Conservation (phyloP, 169 alveolate species). For the Eimeria praecox region DNA sequence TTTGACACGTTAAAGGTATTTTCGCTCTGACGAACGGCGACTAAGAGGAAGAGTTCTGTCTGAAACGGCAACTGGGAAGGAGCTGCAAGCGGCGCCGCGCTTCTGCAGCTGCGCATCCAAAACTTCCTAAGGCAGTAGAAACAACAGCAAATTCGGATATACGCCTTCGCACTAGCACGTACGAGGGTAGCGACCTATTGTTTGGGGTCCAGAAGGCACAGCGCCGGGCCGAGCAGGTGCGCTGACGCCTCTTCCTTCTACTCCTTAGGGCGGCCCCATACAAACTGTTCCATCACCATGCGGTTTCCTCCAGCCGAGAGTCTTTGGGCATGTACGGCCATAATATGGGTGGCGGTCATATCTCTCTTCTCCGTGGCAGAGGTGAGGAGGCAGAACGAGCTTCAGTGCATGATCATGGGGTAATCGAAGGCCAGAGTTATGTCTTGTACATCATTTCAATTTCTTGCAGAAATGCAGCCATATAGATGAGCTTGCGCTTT, state of each 20-base stretch:
- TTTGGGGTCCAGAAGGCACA: not conserved
- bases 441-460: not conserved
- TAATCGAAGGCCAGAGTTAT: not conserved
- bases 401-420: not conserved
- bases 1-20: not conserved
- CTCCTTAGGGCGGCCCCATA: not conserved
- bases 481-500: not conserved
- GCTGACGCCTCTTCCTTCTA: not conserved
- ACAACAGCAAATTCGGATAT: not conserved
- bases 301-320: not conserved
- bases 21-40: not conserved
- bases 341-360: not conserved
- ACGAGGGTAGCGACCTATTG: not conserved
- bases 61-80: not conserved
- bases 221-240: slow-evolving; percentile 1
- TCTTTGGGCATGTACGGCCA: not conserved
- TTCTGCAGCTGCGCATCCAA: not conserved
- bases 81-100: not conserved
- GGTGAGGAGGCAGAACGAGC: not conserved
- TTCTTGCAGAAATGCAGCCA: not conserved
- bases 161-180: not conserved
- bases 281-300: not conserved
- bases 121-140: not conserved
- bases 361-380: not conserved
- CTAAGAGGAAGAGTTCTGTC: not conserved